These are phyloP conservation scores for Teunomyces stri DNA, from an alignment of 805 yeast species.

Conservation along the genomic window DNA sequence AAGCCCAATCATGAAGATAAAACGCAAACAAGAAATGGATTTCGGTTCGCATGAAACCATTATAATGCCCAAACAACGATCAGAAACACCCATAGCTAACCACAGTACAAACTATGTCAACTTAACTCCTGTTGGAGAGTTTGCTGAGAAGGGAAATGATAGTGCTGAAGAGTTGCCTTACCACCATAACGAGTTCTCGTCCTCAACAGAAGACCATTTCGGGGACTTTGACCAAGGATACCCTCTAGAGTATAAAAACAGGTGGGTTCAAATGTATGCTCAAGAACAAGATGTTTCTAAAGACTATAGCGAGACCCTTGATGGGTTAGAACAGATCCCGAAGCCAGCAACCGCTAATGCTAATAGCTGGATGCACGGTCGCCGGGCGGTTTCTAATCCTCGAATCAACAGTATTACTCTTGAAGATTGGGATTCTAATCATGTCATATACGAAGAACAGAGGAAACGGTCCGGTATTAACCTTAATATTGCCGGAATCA, in stretches of 20 bases:
- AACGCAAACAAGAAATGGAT: slow-evolving; percentile 15
- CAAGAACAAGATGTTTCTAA: neutral
- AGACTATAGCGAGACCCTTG: slow-evolving; percentile 6
- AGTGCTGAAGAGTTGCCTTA: slow-evolving; percentile 5
- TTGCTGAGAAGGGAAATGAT: slow-evolving; percentile 1
- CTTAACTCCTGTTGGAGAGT: slow-evolving; percentile 12
- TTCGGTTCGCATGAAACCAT: neutral
- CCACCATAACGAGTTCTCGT: slow-evolving; percentile 17
- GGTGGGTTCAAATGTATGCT: slow-evolving; percentile 6
- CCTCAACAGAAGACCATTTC: slow-evolving; percentile 15
- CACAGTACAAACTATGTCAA: neutral
- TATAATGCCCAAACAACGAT: neutral
- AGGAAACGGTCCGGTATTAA: slow-evolving; percentile 23
- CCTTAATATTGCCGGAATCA: slow-evolving; percentile 16
- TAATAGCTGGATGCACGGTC: slow-evolving; percentile 6
- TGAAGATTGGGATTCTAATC: slow-evolving; percentile 31
- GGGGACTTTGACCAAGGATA: slow-evolving; percentile 24
- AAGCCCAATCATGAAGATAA: slow-evolving; percentile 28
- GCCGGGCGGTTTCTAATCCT: slow-evolving; percentile 2
- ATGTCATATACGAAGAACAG: slow-evolving; percentile 21
- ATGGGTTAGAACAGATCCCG: slow-evolving; percentile 30
- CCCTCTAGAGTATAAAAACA: slow-evolving; percentile 4
- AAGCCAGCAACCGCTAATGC: slow-evolving; percentile 6
- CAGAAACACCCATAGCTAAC: neutral
- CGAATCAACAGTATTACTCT: slow-evolving; percentile 21